These are phyloP conservation scores for Radiomyces spectabilis DNA, from an alignment of 192 early-diverging fungal genomes.

Conservation along the genomic window DNA sequence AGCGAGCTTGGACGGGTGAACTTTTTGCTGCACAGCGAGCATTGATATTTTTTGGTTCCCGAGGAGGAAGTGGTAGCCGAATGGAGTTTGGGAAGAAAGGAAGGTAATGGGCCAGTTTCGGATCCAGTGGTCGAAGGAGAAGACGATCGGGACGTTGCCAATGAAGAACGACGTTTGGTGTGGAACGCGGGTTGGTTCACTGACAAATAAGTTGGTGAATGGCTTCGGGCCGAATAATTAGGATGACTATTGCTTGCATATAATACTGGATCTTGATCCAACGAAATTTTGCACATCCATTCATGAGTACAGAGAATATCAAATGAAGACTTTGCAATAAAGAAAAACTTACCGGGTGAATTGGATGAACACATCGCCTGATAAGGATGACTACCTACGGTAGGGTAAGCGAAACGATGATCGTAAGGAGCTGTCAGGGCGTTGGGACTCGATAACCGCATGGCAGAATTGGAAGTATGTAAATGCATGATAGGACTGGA, in stretches of 20 bases:
- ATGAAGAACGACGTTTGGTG: conserved; percentile 2
- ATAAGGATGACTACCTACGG: no score
- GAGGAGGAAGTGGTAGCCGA: neutral
- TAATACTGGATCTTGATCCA: conserved; percentile 2
- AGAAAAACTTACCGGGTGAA: no score
- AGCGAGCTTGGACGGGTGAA: conserved; percentile 25
- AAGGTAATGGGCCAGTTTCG: neutral
- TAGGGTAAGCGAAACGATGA: no score
- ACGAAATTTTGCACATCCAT: no score
- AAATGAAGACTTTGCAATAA: conserved; percentile 4
- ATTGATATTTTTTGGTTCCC: conserved; percentile 20
- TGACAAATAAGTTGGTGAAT: neutral
- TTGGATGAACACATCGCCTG: no score
- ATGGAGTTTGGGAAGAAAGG: neutral
- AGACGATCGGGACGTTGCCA: conserved; percentile 1
- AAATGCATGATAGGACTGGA: no score
- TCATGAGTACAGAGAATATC: conserved; percentile 3
- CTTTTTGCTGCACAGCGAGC: conserved; percentile 13
- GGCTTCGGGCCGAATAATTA: neutral
- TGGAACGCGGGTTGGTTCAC: neutral
- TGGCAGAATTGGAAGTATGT: no score
- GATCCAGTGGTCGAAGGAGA: conserved; percentile 2
- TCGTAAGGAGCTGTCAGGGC: no score
- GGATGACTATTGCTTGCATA: neutral
- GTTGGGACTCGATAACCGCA: no score